Evolutionary conservation across 192 early-diverging fungal species (phyloP), one percentile per base, ranked within the genome.

Genomic region (Kickxella alabastrina): DNA sequence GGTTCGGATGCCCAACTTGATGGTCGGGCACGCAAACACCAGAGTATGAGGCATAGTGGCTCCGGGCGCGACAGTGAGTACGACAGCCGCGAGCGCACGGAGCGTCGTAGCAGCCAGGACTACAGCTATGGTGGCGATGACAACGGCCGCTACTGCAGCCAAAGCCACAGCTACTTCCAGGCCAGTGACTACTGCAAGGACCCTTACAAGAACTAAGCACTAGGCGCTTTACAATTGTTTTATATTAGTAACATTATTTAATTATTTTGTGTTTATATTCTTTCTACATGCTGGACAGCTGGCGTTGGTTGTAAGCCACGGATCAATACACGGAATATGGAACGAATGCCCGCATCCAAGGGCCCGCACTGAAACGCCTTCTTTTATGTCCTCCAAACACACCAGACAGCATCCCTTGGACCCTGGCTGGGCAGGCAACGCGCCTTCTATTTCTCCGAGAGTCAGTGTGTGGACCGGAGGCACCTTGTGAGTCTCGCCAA

Each of bases 281-380:
- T 48, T 68, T 27, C 57, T 52, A 22, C 57, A 61, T 3, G 58
- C 52, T 4, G 58, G 65, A 21, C 58, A 68, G 18, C 41, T 61
- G 0, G 49, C 43, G 15, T 61, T 56, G 19, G 49, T 67, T 9
- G 39, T 46, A 27, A 67, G 25, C 65, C 65, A 67, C 12, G 65
- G 65, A 19, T 67, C 65, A 19, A 67, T 67, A 34, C 65, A 67
- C 35, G 47, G 52, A 0, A 48, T 39, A 10, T 67, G 65, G 7
- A 67, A 67, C 21, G 47, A 52, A 32, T 67, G 65, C 3, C 6
- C 15, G 28, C 65, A 67, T 6, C 8, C 42, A 3, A 67, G 32
- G 3, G 32, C 12, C 10, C 65, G 46, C 0, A 49, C 57, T 4
- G 21, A 31, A 17, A 55, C 52, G 10, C 28, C 26, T 17, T 7